These are phyloP conservation scores for Lotmaria passim DNA, from an alignment of 208 protist species.

Conservation along the genomic window DNA sequence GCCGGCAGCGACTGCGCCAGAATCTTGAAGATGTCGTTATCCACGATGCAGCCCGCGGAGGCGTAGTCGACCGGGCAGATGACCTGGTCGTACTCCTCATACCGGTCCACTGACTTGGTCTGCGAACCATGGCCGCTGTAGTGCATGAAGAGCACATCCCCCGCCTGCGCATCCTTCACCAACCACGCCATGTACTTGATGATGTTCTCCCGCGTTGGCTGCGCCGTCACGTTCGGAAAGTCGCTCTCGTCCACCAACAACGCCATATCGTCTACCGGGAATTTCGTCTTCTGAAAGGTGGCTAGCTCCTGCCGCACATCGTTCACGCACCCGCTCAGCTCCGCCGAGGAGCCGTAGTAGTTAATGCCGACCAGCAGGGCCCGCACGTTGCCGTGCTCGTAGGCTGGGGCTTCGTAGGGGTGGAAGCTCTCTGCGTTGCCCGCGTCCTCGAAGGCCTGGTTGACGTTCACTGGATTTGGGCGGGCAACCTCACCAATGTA, in stretches of 20 bases:
- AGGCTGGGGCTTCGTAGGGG: constrained; percentile 49
- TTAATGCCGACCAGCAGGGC: constrained; percentile 83
- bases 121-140: constrained; percentile 86
- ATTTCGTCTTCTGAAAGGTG: constrained; percentile 61
- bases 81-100: constrained; percentile 82
- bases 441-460: constrained; percentile 57
- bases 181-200: constrained; percentile 81
- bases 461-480: constrained; percentile 44
- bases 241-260: constrained; percentile 75
- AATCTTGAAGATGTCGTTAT: constrained; percentile 76
- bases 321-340: constrained; percentile 79
- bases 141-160: constrained; percentile 83
- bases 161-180: constrained; percentile 59
- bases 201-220: constrained; percentile 68
- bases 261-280: constrained; percentile 53
- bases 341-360: constrained; percentile 64
- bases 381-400: constrained; percentile 38
- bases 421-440: constrained; percentile 36
- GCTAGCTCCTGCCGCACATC: constrained; percentile 62
- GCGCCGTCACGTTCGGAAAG: constrained; percentile 46
- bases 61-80: constrained; percentile 74
- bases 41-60: constrained; percentile 58
- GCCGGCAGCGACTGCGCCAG: constrained; percentile 51
- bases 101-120: constrained; percentile 49
- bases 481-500: constrained; percentile 51